phyloP scores from a whole-genome alignment of 2,329 filamentous ascomycete genomes.

The Elsinoe batatas region DNA sequence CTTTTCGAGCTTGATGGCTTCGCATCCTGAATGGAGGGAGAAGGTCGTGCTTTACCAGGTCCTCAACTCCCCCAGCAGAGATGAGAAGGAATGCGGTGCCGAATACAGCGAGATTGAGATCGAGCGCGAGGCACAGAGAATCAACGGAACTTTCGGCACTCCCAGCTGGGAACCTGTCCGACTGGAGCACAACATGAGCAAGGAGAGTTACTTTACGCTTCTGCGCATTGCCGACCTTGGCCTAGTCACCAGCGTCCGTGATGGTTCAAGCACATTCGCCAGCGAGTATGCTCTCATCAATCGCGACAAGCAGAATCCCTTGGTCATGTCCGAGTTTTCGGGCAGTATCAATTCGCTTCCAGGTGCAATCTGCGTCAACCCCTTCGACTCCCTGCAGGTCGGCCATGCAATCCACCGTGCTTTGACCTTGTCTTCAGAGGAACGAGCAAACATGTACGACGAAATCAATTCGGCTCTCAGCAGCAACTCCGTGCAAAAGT shows the following conservation, averaged over 20 bases:
- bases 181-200: slow-evolving; percentile 78
- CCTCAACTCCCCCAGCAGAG: slow-evolving; percentile 63
- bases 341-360: slow-evolving; percentile 79
- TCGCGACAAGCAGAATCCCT: slow-evolving; percentile 70
- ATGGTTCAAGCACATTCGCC: slow-evolving; percentile 97
- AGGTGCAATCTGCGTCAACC: slow-evolving; percentile 90
- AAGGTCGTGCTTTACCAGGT: slow-evolving; percentile 92
- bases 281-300: slow-evolving; percentile 91
- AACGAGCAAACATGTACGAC: slow-evolving; percentile 59
- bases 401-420: slow-evolving; percentile 75
- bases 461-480: slow-evolving; percentile 76
- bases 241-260: slow-evolving; percentile 87
- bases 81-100: slow-evolving; percentile 59
- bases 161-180: slow-evolving; percentile 83
- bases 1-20: slow-evolving; percentile 83
- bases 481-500: slow-evolving; percentile 73
- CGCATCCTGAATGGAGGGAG: slow-evolving; percentile 84
- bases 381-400: slow-evolving; percentile 81
- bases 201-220: slow-evolving; percentile 90
- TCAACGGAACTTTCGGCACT: slow-evolving; percentile 84
- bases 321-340: slow-evolving; percentile 74
- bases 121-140: slow-evolving; percentile 79
- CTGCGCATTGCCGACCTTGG: slow-evolving; percentile 82
- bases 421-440: slow-evolving; percentile 60
- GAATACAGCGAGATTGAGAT: slow-evolving; percentile 82